Conservation (phyloP, 2,329 filamentous ascomycete species). For the Monilinia fructigena region DNA sequence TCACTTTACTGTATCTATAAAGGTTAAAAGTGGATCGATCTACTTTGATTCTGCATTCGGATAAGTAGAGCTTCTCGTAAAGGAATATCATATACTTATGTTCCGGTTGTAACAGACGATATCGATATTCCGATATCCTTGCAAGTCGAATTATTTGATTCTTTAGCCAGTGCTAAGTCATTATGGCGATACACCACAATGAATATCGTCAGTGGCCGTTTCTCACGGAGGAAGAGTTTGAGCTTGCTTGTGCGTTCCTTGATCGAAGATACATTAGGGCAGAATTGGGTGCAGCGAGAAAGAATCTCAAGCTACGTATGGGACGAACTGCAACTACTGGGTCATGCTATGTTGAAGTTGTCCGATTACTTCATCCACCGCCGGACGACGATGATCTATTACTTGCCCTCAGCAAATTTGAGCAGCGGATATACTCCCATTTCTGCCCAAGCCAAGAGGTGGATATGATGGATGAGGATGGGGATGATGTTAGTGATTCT, state of each 20-base stretch:
- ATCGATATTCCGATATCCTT: background rate
- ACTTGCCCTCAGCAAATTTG: constrained; percentile 33
- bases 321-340: constrained; percentile 39
- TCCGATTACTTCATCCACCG: constrained; percentile 34
- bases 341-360: constrained; percentile 37
- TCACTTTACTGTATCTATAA: background rate
- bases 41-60: background rate
- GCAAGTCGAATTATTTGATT: background rate
- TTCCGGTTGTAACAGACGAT: background rate
- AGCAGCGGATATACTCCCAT: constrained; percentile 22
- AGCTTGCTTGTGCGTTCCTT: constrained; percentile 61
- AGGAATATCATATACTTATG: background rate
- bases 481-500: constrained; percentile 34
- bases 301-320: constrained; percentile 55
- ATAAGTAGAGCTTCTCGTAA: background rate
- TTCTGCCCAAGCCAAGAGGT: constrained; percentile 31
- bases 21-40: background rate
- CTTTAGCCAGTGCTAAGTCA: constrained; percentile 12
- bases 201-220: constrained; percentile 55
- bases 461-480: constrained; percentile 32
- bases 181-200: constrained; percentile 41
- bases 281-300: constrained; percentile 54
- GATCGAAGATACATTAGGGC: constrained; percentile 59
- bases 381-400: constrained; percentile 37
- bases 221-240: constrained; percentile 61